Evolutionary conservation across 2,329 filamentous ascomycete genomes (phyloP).

Genomic region (Paraphaeosphaeria sporulosa): DNA sequence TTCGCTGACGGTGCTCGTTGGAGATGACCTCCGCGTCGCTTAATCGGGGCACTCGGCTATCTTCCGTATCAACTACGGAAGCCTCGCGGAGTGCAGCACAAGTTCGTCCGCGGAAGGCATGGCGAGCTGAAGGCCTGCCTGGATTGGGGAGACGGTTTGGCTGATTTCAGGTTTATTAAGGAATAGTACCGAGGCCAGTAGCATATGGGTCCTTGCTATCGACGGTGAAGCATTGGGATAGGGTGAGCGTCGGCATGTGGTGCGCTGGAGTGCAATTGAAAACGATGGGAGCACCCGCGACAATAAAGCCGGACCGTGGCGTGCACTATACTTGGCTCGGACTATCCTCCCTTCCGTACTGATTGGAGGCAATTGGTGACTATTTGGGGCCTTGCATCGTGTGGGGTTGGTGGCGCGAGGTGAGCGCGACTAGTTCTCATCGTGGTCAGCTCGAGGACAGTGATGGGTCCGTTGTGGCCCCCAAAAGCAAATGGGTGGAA

Average conservation of each 20-base stretch:
- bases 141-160: slow-evolving; percentile 22
- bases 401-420: slow-evolving; percentile 11
- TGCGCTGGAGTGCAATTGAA: background rate
- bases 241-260: slow-evolving; percentile 3
- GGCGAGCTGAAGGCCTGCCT: slow-evolving; percentile 51
- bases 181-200: slow-evolving; percentile 17
- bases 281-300: background rate
- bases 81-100: slow-evolving; percentile 54
- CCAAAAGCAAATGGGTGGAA: background rate
- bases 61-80: slow-evolving; percentile 57
- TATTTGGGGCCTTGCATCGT: background rate
- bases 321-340: slow-evolving; percentile 4
- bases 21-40: slow-evolving; percentile 53
- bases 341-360: background rate
- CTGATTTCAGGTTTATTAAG: background rate
- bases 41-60: slow-evolving; percentile 58
- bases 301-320: background rate
- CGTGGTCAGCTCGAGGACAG: background rate
- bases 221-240: slow-evolving; percentile 21
- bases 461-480: background rate
- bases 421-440: background rate
- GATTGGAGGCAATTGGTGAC: slow-evolving; percentile 4
- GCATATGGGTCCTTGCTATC: slow-evolving; percentile 23
- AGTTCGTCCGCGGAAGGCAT: slow-evolving; percentile 62
- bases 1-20: background rate